Percentiles rank a stretch among this genome's conserved stretches.
Evolutionary conservation across 768 basidiomycete genomes (phyloP).

Genomic region (Tephrocybe sp.): DNA sequence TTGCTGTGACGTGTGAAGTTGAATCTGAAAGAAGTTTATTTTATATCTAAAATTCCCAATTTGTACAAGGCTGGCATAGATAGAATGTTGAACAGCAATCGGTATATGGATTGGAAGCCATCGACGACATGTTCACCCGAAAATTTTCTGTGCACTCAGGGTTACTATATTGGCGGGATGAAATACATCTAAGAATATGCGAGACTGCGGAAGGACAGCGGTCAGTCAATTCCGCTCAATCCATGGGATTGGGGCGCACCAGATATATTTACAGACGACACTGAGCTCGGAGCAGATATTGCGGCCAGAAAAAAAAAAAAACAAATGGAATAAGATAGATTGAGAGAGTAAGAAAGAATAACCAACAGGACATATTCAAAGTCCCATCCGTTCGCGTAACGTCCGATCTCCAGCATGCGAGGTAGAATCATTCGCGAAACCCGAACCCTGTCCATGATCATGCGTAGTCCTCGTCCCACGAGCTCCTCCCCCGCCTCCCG

Average conservation of each 20-base stretch:
- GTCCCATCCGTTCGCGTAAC: conserved; percentile 82
- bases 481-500: conserved; percentile 34
- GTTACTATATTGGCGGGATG: conserved; percentile 6
- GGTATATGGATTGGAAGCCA: conserved; percentile 1
- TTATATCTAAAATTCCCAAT: too few relatives aligned
- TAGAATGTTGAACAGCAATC: too few relatives aligned
- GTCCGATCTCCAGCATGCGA: conserved; percentile 62
- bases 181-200: conserved; percentile 22
- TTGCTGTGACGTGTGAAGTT: too few relatives aligned
- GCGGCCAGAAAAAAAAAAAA: conserved; percentile 7
- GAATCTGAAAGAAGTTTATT: too few relatives aligned
- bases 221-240: conserved; percentile 2
- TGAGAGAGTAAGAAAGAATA: neutral
- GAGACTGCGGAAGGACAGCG: conserved; percentile 24
- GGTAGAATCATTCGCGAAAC: conserved; percentile 27
- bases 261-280: conserved; percentile 18
- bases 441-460: conserved; percentile 33
- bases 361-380: conserved; percentile 36
- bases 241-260: neutral
- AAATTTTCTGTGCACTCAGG: neutral
- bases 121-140: too few relatives aligned
- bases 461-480: conserved; percentile 26
- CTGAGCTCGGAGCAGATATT: conserved; percentile 6
- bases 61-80: too few relatives aligned
- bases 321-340: neutral